These are phyloP conservation scores for Rhododendron griersonianum DNA, from an alignment of 148 eudicot genomes.

Conservation along the genomic window DNA sequence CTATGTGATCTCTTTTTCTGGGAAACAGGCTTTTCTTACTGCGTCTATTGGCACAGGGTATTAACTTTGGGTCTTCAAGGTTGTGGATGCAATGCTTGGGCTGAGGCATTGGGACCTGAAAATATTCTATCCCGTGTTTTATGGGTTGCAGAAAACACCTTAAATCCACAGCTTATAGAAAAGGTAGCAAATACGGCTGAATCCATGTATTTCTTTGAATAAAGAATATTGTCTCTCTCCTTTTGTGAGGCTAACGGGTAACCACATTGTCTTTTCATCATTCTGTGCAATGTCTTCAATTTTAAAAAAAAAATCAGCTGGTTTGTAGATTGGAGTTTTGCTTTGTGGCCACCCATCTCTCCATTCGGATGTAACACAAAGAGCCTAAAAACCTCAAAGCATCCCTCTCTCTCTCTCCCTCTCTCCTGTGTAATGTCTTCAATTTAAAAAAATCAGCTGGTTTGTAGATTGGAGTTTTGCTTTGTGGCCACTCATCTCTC, in stretches of 20 bases:
- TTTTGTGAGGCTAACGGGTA: not conserved
- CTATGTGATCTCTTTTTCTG: not conserved
- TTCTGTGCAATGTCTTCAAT: not conserved
- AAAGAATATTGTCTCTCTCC: not conserved
- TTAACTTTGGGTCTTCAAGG: constrained; percentile 81
- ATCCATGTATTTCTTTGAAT: not conserved
- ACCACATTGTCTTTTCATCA: not conserved
- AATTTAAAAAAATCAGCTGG: not conserved
- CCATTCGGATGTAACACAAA: not conserved
- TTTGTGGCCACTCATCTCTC: not conserved
- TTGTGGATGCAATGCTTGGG: constrained; percentile 57
- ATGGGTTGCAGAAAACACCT: constrained; percentile 85
- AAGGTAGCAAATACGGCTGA: constrained; percentile 40
- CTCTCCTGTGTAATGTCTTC: not conserved
- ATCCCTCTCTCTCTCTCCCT: too few species aligned
- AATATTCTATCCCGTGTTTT: constrained; percentile 60
- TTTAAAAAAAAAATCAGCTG: not conserved
- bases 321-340: not conserved
- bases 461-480: not conserved
- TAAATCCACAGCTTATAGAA: constrained; percentile 73
- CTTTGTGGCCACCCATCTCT: not conserved
- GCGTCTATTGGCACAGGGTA: constrained; percentile 42
- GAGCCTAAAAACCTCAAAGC: not conserved
- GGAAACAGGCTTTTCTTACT: not conserved
- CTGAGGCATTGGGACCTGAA: constrained; percentile 68